Evolutionary conservation across 78 protist species (phyloP), one percentile per base, ranked within the genome.

Genomic region (Protostelium mycophagum): DNA sequence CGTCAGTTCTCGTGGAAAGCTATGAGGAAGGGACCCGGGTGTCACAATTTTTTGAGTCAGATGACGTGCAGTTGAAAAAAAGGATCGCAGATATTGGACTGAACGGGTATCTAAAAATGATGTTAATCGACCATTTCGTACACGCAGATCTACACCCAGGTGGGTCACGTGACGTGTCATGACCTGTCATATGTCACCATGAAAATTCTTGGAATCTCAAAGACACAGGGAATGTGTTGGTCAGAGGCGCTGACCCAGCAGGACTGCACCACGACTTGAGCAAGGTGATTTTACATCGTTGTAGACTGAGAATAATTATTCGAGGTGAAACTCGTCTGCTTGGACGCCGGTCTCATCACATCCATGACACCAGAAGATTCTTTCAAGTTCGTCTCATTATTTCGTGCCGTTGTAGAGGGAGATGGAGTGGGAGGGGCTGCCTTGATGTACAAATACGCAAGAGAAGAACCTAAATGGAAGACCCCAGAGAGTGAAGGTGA

Each of bases 111-210:
- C 36, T 93, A 84, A 87, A 93, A 37, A 93, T 93, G 96, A 90
- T 93, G 93, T 63, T 93, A 35, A 73, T 88, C 36, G 96, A 93
- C 51, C 90, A 93, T 39, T 93, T 93, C 83, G 83, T 93, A 0
- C 96, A 93, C 38, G 92, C 92, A 0, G 96, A 93, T 85, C 36
- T 93, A 29, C 96, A 93, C 63, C 96, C 96, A 34, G 96, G 96
- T 1, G 89, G 90, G 86, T 91, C 87, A 0, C 83, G 89, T 28
- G 85, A 31, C 1, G 37, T 28, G 1, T 28, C 16, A 25, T 51
- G 73, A 51, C 31, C 29, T 83, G 28, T 23, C 36, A 28, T 5
- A 34, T 35, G 84, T 38, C 16, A 1, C 36, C 35, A 25, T 85
- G 86, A 25, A 85, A 16, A 85, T 85, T 5, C 29, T 85, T 5